A percentile compares a stretch with the other conserved stretches of the same genome.
phyloP scores from a whole-genome alignment of 75 land plant species.

The Ceratopteris richardii region DNA sequence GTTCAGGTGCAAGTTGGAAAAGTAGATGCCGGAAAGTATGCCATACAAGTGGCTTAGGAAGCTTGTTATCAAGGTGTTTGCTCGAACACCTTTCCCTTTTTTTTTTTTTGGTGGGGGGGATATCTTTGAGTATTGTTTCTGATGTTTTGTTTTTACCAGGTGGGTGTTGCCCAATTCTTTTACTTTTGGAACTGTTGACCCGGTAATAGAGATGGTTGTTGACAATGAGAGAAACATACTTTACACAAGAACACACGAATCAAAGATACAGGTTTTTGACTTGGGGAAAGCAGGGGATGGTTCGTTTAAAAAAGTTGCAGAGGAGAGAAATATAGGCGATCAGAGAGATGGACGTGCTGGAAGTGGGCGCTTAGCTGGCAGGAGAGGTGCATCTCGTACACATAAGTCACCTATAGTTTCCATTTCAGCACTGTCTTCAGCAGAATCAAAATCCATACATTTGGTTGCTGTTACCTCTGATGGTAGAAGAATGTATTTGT shows the following conservation, averaged over 20 bases:
- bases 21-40: slow-evolving; percentile 95
- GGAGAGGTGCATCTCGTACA: slow-evolving; percentile 39
- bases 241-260: slow-evolving; percentile 85
- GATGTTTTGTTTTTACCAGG: slow-evolving; percentile 29
- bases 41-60: slow-evolving; percentile 77
- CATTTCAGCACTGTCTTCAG: slow-evolving; percentile 63
- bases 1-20: slow-evolving; percentile 82
- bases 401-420: slow-evolving; percentile 67
- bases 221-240: slow-evolving; percentile 85
- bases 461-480: slow-evolving; percentile 94
- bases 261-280: slow-evolving; percentile 79
- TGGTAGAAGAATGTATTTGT: slow-evolving; percentile 87
- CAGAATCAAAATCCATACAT: slow-evolving; percentile 90
- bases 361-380: slow-evolving; percentile 34
- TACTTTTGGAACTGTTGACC: slow-evolving; percentile 90
- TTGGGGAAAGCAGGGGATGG: slow-evolving; percentile 72
- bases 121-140: neutral
- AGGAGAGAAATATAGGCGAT: slow-evolving; percentile 73
- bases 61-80: slow-evolving; percentile 67
- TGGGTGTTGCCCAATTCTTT: slow-evolving; percentile 92
- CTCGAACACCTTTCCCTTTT: slow-evolving; percentile 11
- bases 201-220: slow-evolving; percentile 78
- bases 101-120: slow-evolving; percentile 5
- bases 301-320: slow-evolving; percentile 70
- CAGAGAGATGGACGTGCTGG: slow-evolving; percentile 66